phyloP scores from a whole-genome alignment of 805 yeast species.

The Candida ficus region DNA sequence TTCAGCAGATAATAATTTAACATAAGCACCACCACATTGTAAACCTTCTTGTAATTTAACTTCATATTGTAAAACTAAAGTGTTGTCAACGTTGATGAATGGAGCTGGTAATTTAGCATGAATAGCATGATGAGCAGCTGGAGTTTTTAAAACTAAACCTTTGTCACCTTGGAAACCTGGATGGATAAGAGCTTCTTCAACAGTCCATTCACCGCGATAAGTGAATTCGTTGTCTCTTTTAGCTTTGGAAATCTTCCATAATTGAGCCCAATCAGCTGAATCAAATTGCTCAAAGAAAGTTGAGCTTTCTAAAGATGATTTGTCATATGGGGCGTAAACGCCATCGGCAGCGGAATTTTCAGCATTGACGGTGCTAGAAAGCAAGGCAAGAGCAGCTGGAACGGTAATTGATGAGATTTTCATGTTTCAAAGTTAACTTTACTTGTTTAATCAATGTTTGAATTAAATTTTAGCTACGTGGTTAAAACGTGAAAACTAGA shows the following conservation, averaged over 20 bases:
- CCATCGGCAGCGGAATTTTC: constrained; percentile 25
- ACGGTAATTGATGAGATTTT: constrained; percentile 20
- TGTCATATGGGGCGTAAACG: constrained; percentile 33
- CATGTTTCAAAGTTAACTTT: constrained; percentile 8
- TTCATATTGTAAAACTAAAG: constrained; percentile 85
- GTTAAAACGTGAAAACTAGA: too few species aligned
- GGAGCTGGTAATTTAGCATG: constrained; percentile 53
- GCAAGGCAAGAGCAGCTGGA: constrained; percentile 20
- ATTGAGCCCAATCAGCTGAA: constrained; percentile 30
- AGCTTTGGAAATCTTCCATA: constrained; percentile 62
- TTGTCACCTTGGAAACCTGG: constrained; percentile 62
- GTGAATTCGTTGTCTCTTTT: constrained; percentile 47
- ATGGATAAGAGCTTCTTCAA: constrained; percentile 55
- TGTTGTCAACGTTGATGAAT: constrained; percentile 54
- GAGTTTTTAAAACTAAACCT: constrained; percentile 71
- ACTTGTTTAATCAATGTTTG: too few species aligned
- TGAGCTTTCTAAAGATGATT: constrained; percentile 29
- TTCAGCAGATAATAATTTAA: constrained; percentile 58
- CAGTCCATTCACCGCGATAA: constrained; percentile 71
- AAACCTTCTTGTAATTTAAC: constrained; percentile 77
- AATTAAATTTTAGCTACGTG: constrained; percentile 1
- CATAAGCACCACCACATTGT: constrained; percentile 85
- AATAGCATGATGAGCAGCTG: constrained; percentile 81
- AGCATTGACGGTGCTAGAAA: constrained; percentile 15
- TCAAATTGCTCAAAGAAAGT: constrained; percentile 67